Evolutionary conservation across 208 protist species (phyloP).

Genomic region (Trichomonas gallinae): DNA sequence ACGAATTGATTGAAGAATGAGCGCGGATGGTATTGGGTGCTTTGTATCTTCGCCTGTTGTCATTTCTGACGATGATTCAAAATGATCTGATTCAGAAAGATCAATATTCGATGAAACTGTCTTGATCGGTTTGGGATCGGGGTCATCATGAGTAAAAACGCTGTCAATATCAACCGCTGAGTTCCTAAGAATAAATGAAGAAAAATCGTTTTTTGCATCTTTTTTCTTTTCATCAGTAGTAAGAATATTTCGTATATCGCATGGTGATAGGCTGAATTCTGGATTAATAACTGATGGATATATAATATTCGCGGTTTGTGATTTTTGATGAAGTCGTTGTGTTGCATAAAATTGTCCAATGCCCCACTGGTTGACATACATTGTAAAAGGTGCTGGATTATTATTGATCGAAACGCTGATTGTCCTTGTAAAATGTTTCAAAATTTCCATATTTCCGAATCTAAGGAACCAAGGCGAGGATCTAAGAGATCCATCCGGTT

Average conservation of each 20-base stretch:
- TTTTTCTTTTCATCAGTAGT: background rate
- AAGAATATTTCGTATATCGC: background rate
- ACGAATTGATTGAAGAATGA: background rate
- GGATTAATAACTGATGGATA: background rate
- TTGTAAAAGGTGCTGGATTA: conserved; percentile 58
- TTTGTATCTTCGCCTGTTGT: background rate
- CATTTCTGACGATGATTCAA: background rate
- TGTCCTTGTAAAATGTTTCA: conserved; percentile 63
- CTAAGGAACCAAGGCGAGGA: conserved; percentile 84
- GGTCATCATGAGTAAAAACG: background rate
- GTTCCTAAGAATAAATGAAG: background rate
- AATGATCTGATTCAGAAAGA: background rate
- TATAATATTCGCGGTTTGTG: background rate
- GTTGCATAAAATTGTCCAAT: background rate
- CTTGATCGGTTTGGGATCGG: background rate
- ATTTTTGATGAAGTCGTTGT: background rate
- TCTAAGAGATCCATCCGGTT: conserved; percentile 70
- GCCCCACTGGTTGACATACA: conserved; percentile 64
- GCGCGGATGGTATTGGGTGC: background rate
- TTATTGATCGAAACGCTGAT: conserved; percentile 75
- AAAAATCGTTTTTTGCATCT: background rate
- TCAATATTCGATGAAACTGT: background rate
- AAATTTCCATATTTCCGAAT: conserved; percentile 76
- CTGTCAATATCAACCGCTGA: background rate
- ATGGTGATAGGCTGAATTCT: background rate